phyloP scores from a whole-genome alignment of 768 basidiomycete genomes.

The Phaeotremella fagi region DNA sequence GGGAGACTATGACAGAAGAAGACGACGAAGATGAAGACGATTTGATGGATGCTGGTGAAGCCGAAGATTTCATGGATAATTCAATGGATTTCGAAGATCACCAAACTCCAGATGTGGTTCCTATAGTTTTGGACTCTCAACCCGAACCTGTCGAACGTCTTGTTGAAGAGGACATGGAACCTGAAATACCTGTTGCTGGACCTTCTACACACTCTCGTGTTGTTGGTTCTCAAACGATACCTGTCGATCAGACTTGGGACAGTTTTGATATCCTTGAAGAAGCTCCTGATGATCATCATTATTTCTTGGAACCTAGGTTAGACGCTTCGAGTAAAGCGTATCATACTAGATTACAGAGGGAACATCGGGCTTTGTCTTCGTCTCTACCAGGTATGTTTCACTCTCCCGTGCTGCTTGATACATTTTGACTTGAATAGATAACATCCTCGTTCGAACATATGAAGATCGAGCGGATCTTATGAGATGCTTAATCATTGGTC shows the following conservation, averaged over 20 bases:
- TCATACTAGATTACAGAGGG: slow-evolving; percentile 68
- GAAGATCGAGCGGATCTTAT: slow-evolving; percentile 84
- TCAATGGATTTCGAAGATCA: slow-evolving; percentile 37
- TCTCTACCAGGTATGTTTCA: slow-evolving; percentile 74
- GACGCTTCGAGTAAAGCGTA: slow-evolving; percentile 68
- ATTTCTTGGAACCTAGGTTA: slow-evolving; percentile 55
- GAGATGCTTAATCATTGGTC: slow-evolving; percentile 83
- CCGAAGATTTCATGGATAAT: slow-evolving; percentile 39
- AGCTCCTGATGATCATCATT: slow-evolving; percentile 79
- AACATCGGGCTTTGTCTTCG: slow-evolving; percentile 71
- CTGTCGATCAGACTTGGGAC: slow-evolving; percentile 60
- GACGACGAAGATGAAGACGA: slow-evolving; percentile 7
- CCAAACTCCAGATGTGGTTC: not conserved
- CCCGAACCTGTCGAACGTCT: not conserved
- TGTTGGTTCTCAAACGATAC: slow-evolving; percentile 1
- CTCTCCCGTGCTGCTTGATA: not conserved
- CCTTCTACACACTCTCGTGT: slow-evolving; percentile 10
- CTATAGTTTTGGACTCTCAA: not conserved
- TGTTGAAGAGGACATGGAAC: not conserved
- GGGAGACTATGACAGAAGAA: slow-evolving; percentile 21
- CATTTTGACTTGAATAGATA: slow-evolving; percentile 53
- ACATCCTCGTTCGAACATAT: slow-evolving; percentile 82
- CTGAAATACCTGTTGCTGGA: not conserved
- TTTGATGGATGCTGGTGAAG: slow-evolving; percentile 11
- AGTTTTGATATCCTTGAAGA: slow-evolving; percentile 74